phyloP scores from a whole-genome alignment of 1,284 basidiomycete genomes.

The Pulveroboletus sp. region DNA sequence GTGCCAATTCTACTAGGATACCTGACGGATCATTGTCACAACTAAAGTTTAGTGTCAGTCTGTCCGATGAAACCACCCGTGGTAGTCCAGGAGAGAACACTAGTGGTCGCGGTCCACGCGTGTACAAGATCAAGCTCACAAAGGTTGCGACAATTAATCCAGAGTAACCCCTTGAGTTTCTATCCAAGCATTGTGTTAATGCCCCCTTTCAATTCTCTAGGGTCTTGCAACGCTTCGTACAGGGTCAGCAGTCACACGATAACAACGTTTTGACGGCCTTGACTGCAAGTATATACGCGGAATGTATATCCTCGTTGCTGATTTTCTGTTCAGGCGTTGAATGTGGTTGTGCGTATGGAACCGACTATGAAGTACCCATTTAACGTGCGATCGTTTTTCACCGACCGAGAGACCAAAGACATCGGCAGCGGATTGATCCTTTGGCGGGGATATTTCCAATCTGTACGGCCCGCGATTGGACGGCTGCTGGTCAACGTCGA shows the following conservation, averaged over 20 bases:
- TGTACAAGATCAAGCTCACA: constrained; percentile 59
- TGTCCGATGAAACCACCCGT: constrained; percentile 38
- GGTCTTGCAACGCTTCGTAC: constrained; percentile 60
- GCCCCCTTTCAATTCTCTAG: constrained; percentile 34
- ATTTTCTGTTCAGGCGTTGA: constrained; percentile 50
- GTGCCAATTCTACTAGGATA: background rate
- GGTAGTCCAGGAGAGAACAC: constrained; percentile 34
- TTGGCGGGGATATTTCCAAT: constrained; percentile 77
- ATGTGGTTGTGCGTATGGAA: constrained; percentile 73
- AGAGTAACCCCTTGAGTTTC: constrained; percentile 42
- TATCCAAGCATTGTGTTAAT: constrained; percentile 2
- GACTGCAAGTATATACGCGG: constrained; percentile 42
- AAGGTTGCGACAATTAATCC: constrained; percentile 74
- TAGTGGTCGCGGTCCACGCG: constrained; percentile 45
- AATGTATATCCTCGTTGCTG: background rate
- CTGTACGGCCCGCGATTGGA: constrained; percentile 63
- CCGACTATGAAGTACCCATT: constrained; percentile 67
- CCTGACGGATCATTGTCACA: background rate
- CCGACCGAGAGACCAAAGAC: constrained; percentile 54
- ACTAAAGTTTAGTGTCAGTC: constrained; percentile 57
- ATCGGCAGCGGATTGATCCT: constrained; percentile 66
- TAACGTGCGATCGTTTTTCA: constrained; percentile 76
- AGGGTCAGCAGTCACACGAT: constrained; percentile 65
- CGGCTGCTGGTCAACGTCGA: constrained; percentile 74
- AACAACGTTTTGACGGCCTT: constrained; percentile 69